phyloP scores from a whole-genome alignment of 2,329 filamentous ascomycete species.

The Alternaria metachromatica region DNA sequence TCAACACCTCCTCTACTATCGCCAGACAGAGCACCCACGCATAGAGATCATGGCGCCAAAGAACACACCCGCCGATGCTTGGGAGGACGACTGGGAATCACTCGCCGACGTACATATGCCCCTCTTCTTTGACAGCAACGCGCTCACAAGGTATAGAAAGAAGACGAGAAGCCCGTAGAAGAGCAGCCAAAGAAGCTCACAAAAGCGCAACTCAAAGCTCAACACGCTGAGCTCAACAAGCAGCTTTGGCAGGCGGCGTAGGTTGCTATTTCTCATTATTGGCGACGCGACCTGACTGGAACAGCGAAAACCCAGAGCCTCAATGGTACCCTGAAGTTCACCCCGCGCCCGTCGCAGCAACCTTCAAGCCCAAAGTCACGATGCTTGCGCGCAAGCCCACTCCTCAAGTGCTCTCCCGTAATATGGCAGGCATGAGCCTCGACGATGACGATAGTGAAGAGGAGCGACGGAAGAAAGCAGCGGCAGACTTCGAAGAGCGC shows the following conservation, averaged over 20 bases:
- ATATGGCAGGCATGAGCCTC: constrained; percentile 56
- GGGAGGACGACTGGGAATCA: constrained; percentile 90
- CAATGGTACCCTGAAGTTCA: constrained; percentile 76
- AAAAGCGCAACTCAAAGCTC: constrained; percentile 78
- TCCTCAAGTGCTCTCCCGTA: constrained; percentile 65
- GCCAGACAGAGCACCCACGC: constrained; percentile 4
- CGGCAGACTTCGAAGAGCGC: constrained; percentile 76
- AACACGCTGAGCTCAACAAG: constrained; percentile 82
- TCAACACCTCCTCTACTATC: background rate
- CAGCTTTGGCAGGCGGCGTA: constrained; percentile 91
- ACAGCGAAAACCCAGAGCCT: constrained; percentile 74
- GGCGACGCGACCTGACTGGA: constrained; percentile 12
- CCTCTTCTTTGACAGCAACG: constrained; percentile 3
- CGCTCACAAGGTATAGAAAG: constrained; percentile 41
- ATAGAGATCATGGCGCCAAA: constrained; percentile 50
- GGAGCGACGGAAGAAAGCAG: constrained; percentile 64
- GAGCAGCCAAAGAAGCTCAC: constrained; percentile 61
- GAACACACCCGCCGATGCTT: constrained; percentile 64
- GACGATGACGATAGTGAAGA: constrained; percentile 69
- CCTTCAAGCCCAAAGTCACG: constrained; percentile 83
- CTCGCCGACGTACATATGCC: constrained; percentile 69
- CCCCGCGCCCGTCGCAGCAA: constrained; percentile 68
- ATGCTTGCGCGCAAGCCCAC: constrained; percentile 83
- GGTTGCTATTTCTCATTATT: constrained; percentile 30
- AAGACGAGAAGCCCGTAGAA: constrained; percentile 46